Evolutionary conservation across 2,329 filamentous ascomycete species (phyloP), one percentile per base, ranked within the genome.

Genomic region (Fusarium sp.): DNA sequence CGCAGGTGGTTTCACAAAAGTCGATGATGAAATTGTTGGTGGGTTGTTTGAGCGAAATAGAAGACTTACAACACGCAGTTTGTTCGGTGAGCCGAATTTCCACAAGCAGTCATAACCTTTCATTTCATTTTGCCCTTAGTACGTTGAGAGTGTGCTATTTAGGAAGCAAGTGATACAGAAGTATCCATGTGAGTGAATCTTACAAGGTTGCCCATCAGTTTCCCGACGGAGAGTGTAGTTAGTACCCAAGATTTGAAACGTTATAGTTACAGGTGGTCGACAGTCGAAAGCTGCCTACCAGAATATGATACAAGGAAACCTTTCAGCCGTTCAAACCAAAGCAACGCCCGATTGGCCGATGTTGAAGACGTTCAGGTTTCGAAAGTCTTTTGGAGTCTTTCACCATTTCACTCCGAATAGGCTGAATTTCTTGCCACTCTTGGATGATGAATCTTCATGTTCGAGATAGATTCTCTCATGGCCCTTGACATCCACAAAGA

Each of bases 401-500:
- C 53, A 78, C 88, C 88, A 91, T 62, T 84, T 88, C 31, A 91
- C 84, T 8, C 89, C 89, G 71, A 91, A 89, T 45, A 91, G 78
- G 68, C 83, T 89, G 40, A 85, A 79, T 56, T 80, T 81, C 62
- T 83, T 84, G 8, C 78, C 80, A 6, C 70, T 74, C 12, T 71
- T 72, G n/a, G 77, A 47, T 15, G 78, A 74, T 2, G 81, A 78
- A 37, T 88, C 86, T 36, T 84, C 83, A 56, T 89, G 88, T 76
- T 92, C 89, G 16, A 92, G 82, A 69, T 89, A 91, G 53, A 92
- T 84, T 61, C 89, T 83, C 56, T 85, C 82, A 50, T 90, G 86
- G 1, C 92, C 93, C 72, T 87, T 90, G 28, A 97, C 87, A 78
- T 97, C 94, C 46, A 98, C 77, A 53, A 89, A 92, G 41, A 98